Conservation (phyloP, 2,329 filamentous ascomycete species). For the Tolypocladium nubicola region DNA sequence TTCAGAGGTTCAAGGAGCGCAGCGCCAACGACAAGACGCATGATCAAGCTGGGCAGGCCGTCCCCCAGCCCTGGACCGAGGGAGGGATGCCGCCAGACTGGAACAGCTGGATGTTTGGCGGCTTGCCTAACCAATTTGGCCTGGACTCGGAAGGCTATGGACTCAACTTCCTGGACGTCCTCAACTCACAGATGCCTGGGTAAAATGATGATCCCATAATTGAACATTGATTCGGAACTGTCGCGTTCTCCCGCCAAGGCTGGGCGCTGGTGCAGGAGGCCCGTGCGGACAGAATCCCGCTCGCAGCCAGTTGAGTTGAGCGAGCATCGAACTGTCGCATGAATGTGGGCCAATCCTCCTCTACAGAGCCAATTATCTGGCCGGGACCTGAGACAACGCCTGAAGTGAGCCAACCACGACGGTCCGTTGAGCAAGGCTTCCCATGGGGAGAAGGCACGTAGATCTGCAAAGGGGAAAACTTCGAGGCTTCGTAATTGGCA, state of each 20-base stretch:
- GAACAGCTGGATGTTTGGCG: conserved; percentile 17
- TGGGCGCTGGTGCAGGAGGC: too few relatives aligned
- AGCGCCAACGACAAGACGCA: conserved; percentile 5
- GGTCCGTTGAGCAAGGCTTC: background rate
- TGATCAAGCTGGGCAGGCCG: background rate
- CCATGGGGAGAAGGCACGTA: background rate
- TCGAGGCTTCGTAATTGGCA: background rate
- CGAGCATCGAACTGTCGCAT: background rate
- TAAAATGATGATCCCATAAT: background rate
- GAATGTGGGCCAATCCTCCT: background rate
- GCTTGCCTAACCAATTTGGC: conserved; percentile 6
- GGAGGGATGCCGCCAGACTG: conserved; percentile 7
- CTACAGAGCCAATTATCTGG: background rate
- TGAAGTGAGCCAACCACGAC: background rate
- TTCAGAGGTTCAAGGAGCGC: conserved; percentile 15
- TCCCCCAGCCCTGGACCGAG: background rate
- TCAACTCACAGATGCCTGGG: conserved; percentile 16
- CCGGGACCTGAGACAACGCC: background rate
- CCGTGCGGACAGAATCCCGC: background rate
- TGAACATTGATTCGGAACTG: background rate
- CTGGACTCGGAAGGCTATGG: conserved; percentile 12
- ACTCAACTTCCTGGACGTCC: conserved; percentile 12
- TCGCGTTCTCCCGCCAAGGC: too few relatives aligned
- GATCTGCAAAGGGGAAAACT: background rate
- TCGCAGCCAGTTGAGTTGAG: background rate